Evolutionary conservation across 176 grass and related monocot genomes (phyloP).

Genomic region (Raddia guianensis): DNA sequence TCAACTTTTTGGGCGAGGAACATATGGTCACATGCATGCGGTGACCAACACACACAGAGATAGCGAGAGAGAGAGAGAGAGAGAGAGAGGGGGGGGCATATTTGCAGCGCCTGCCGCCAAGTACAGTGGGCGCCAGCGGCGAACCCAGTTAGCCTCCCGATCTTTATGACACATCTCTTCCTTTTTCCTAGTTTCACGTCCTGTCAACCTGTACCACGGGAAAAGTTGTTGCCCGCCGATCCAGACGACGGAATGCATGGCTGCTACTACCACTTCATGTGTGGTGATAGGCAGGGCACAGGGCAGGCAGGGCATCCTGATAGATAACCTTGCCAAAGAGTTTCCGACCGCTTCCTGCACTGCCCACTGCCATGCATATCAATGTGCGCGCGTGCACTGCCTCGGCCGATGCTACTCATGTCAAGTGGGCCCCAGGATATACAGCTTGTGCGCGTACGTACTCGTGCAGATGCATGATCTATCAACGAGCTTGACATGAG

Average conservation of each 20-base stretch:
- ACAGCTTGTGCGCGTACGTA: neutral
- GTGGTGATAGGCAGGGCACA: too few relatives aligned
- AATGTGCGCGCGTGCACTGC: neutral
- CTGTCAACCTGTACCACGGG: constrained; percentile 48
- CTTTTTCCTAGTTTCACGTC: constrained; percentile 56
- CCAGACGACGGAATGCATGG: neutral
- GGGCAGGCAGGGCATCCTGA: neutral
- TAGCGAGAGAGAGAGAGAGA: too few relatives aligned
- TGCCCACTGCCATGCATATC: neutral
- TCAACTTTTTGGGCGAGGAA: constrained; percentile 47
- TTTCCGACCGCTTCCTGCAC: constrained; percentile 28
- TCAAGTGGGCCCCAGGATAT: neutral
- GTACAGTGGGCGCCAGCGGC: constrained; percentile 19
- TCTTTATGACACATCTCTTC: constrained; percentile 37
- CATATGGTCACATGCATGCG: constrained; percentile 47
- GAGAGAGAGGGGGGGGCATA: too few relatives aligned
- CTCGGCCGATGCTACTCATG: too few relatives aligned
- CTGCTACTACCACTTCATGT: too few relatives aligned
- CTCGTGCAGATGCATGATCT: neutral
- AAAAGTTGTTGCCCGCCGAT: constrained; percentile 46
- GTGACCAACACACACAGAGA: neutral
- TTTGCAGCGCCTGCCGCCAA: constrained; percentile 3
- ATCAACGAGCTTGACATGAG: neutral
- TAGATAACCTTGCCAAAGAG: neutral
- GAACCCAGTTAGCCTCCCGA: neutral